Base-by-base conservation (phyloP, 306 rosid species). In the Acmispon strigosus region DNA sequence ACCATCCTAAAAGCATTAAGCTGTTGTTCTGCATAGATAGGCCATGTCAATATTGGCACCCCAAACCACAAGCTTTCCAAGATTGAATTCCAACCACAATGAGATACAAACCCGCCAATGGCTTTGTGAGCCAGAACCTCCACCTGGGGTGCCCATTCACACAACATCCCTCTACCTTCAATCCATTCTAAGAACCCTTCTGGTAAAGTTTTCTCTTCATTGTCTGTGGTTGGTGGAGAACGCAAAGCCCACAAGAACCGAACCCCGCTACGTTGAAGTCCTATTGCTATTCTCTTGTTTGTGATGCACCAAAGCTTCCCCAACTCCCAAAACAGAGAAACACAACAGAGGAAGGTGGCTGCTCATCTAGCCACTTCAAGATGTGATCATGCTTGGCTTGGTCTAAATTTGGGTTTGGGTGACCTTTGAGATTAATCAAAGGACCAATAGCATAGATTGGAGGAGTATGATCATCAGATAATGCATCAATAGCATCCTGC, bases 41-140 rank as follows among this genome's bases (percentile, higher is more conserved):
- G 96, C 96, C 86, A 89, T 16, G 96, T 79, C 59, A 82, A 75
- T 63, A 83, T 77, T 8, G 96, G 92, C 4, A 89, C 90, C 6
- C 88, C 90, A 69, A 74, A 69, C 96, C 92, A 89, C 75, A 89
- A 47, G 69, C 92, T 89, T 73, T 86, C 96, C 80, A 86, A 41
- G 18, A 76, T 36, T 5, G 92, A 89, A 56, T 86, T 89, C 96
- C 96, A 89, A 2, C 96, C 92, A 51, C 90, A 89, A 34, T 84
- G 96, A 2, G 88, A 86, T 6, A 89, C 75, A 55, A 86, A 89
- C 14, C 92, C 88, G 19, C 80, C 81, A 10, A 75, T 65, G 14
- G 87, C 86, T 17, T 57, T 58, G 79, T 89, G 90, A 0, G 78
- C 65, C 61, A 86, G 47, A 44, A 86, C 76, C 65, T 89, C 90